These are phyloP conservation scores for Kingdonia uniflora DNA, from an alignment of 164 flowering plant genomes.

Conservation along the genomic window DNA sequence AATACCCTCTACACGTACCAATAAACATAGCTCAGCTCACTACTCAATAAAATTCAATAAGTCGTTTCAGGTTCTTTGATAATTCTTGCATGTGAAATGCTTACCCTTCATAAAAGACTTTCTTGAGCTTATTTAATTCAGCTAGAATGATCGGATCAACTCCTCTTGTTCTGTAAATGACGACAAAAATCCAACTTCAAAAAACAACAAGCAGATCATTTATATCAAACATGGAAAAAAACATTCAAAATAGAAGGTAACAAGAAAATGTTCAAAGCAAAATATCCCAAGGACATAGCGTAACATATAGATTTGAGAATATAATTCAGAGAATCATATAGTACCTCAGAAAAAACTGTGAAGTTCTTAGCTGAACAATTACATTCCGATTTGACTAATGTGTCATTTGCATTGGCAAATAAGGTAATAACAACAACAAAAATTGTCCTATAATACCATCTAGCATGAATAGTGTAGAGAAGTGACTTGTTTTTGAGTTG, in stretches of 20 bases:
- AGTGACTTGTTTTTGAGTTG: too few species aligned
- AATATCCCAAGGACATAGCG: too few species aligned
- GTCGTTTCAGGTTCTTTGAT: not conserved
- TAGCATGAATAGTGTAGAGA: too few species aligned
- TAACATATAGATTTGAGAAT: too few species aligned
- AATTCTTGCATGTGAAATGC: not conserved
- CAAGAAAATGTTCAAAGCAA: too few species aligned
- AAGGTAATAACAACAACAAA: too few species aligned
- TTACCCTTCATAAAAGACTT: slow-evolving; percentile 72
- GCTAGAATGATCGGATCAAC: slow-evolving; percentile 55
- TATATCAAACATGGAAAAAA: not conserved
- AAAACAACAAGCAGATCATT: not conserved
- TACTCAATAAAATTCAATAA: not conserved
- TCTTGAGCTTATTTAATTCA: slow-evolving; percentile 51
- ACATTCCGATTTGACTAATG: too few species aligned
- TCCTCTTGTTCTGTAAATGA: slow-evolving; percentile 94
- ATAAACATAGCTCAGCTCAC: not conserved
- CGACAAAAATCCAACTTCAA: not conserved
- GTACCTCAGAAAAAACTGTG: too few species aligned
- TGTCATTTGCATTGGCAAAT: too few species aligned
- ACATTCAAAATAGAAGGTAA: slow-evolving; percentile 2
- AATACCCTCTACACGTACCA: slow-evolving; percentile 44
- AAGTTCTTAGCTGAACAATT: too few species aligned
- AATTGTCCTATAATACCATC: too few species aligned
- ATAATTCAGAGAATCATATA: too few species aligned